These are phyloP conservation scores for Phaeosphaeria sp. DNA, from an alignment of 2,329 filamentous ascomycete genomes.

Conservation along the genomic window DNA sequence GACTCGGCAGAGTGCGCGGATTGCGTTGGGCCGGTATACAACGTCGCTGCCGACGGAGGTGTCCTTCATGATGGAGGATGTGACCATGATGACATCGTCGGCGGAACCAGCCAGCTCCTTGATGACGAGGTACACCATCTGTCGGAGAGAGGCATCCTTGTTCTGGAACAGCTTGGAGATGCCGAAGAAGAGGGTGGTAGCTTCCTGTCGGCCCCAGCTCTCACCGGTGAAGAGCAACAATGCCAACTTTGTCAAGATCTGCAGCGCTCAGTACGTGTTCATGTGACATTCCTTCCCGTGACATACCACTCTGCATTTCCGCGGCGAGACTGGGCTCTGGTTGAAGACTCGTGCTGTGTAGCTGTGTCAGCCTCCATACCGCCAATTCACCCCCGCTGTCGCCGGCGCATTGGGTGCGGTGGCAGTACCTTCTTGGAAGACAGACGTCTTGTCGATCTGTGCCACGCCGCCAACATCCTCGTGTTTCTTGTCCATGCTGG, in stretches of 20 bases:
- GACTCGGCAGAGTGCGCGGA: slow-evolving; percentile 92
- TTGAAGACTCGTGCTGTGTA: slow-evolving; percentile 91
- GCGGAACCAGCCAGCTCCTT: slow-evolving; percentile 96
- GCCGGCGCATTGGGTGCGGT: slow-evolving; percentile 2
- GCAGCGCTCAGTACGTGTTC: slow-evolving; percentile 3
- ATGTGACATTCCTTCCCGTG: neutral
- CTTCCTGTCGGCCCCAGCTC: slow-evolving; percentile 95
- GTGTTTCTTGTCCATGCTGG: slow-evolving; percentile 81
- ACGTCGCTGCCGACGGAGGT: slow-evolving; percentile 94
- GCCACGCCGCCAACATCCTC: slow-evolving; percentile 96
- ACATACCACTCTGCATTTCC: slow-evolving; percentile 90
- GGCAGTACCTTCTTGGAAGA: slow-evolving; percentile 94
- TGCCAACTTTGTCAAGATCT: slow-evolving; percentile 86
- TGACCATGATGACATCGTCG: slow-evolving; percentile 99
- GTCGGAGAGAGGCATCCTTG: slow-evolving; percentile 95
- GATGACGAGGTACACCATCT: slow-evolving; percentile 98
- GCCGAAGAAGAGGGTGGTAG: slow-evolving; percentile 96
- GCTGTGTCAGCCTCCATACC: slow-evolving; percentile 29
- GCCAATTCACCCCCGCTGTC: slow-evolving; percentile 9
- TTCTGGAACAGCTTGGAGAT: slow-evolving; percentile 99
- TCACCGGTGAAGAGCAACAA: slow-evolving; percentile 96
- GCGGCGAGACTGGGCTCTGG: slow-evolving; percentile 92
- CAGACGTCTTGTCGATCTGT: slow-evolving; percentile 96
- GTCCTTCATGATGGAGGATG: slow-evolving; percentile 99
- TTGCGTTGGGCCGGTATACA: slow-evolving; percentile 84